Evolutionary conservation across 495 filamentous ascomycete species (phyloP).

Genomic region (Hyaloscypha hepaticicola): DNA sequence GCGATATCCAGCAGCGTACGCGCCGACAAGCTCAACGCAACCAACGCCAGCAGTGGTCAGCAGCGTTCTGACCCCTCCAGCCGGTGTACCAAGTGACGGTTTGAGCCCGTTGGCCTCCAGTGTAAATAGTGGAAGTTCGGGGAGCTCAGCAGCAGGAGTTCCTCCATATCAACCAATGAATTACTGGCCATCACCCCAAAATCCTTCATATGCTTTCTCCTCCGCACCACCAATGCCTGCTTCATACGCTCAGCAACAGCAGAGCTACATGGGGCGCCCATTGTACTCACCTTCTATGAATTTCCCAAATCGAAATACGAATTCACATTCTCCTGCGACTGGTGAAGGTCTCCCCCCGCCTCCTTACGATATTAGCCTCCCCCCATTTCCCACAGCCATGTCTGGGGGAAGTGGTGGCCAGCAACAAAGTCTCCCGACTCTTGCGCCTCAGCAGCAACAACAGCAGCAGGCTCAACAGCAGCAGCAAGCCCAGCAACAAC

Average conservation of each 20-base stretch:
- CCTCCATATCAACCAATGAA: constrained; percentile 47
- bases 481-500: constrained; percentile 16
- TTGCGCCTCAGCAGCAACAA: constrained; percentile 27
- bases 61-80: constrained; percentile 63
- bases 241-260: constrained; percentile 56
- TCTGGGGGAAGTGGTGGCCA: constrained; percentile 30
- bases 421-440: constrained; percentile 28
- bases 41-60: constrained; percentile 44
- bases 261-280: constrained; percentile 41
- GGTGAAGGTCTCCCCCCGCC: constrained; percentile 53
- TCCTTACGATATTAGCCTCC: constrained; percentile 59
- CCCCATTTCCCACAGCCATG: constrained; percentile 55
- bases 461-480: constrained; percentile 21
- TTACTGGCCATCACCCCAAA: constrained; percentile 54
- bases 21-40: constrained; percentile 43
- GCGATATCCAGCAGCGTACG: constrained; percentile 43
- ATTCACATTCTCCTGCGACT: constrained; percentile 45
- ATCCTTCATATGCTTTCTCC: constrained; percentile 47
- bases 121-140: constrained; percentile 53
- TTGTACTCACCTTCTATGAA: constrained; percentile 32
- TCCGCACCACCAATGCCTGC: constrained; percentile 42
- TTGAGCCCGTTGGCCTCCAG: constrained; percentile 60
- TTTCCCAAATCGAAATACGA: constrained; percentile 30
- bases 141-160: constrained; percentile 47
- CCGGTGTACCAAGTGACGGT: constrained; percentile 60